Evolutionary conservation across 1,284 basidiomycete genomes (phyloP).

Genomic region (Papiliotrema laurentii): DNA sequence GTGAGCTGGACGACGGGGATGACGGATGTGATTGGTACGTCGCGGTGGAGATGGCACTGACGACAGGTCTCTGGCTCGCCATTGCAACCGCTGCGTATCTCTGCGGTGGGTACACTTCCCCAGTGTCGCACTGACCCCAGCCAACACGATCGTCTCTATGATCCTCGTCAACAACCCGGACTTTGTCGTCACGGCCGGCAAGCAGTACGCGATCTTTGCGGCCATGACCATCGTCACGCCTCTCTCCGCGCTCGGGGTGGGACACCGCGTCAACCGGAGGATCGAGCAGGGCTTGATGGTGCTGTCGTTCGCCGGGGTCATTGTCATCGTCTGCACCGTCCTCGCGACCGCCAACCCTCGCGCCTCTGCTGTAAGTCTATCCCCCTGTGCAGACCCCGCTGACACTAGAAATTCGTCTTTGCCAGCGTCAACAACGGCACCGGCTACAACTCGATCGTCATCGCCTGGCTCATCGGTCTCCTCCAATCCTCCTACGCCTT

Average conservation of each 20-base stretch:
- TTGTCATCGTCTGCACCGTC: constrained; percentile 42
- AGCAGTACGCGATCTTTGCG: constrained; percentile 18
- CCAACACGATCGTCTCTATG: constrained; percentile 49
- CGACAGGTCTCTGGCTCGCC: not conserved
- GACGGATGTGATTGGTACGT: constrained; percentile 5
- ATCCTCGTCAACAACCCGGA: constrained; percentile 50
- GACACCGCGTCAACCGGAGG: constrained; percentile 12
- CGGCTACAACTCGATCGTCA: constrained; percentile 47
- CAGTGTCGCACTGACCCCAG: not conserved
- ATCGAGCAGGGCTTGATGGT: constrained; percentile 17
- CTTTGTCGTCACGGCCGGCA: constrained; percentile 54
- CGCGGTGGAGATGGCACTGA: not conserved
- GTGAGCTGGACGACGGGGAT: constrained; percentile 8
- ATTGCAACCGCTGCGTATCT: constrained; percentile 6
- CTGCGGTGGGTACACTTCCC: not conserved
- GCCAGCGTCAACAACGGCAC: constrained; percentile 41
- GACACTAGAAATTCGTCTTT: constrained; percentile 46
- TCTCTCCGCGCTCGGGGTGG: constrained; percentile 8
- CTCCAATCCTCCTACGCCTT: constrained; percentile 31
- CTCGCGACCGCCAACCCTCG: constrained; percentile 29
- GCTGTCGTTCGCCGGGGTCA: constrained; percentile 37
- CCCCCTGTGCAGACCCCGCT: constrained; percentile 4
- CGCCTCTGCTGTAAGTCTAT: constrained; percentile 14
- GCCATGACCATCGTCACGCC: constrained; percentile 18
- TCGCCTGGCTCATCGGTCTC: constrained; percentile 46